Evolutionary conservation across 768 basidiomycete genomes (phyloP).

Genomic region (Tricholoma terreum): DNA sequence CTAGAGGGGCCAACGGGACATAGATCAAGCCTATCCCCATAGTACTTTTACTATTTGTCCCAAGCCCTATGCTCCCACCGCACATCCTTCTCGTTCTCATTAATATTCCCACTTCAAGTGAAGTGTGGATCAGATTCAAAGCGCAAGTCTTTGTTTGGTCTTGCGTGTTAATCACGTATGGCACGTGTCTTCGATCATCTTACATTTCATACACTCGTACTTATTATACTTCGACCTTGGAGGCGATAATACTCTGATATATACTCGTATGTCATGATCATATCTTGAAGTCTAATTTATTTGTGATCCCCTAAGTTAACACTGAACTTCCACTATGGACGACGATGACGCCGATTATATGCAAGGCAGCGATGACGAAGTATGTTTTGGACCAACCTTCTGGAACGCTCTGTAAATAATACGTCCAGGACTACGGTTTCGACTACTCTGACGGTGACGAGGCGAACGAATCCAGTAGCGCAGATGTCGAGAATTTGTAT

Average conservation of each 20-base stretch:
- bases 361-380: constrained; percentile 87
- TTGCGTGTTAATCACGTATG: too few species aligned
- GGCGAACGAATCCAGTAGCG: constrained; percentile 73
- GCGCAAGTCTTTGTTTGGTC: too few species aligned
- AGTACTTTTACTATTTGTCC: too few species aligned
- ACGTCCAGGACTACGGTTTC: constrained; percentile 83
- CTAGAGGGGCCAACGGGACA: too few species aligned
- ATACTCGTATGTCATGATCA: not conserved
- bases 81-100: too few species aligned
- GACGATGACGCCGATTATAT: constrained; percentile 94
- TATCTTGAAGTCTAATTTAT: not conserved
- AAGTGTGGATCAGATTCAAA: too few species aligned
- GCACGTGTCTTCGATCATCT: too few species aligned
- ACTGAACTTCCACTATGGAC: constrained; percentile 54
- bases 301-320: not conserved
- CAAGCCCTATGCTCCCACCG: too few species aligned
- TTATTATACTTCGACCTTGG: not conserved
- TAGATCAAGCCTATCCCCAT: too few species aligned
- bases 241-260: not conserved
- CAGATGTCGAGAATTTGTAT: constrained; percentile 97
- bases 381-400: constrained; percentile 26
- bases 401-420: constrained; percentile 8
- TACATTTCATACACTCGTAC: too few species aligned
- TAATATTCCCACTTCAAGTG: too few species aligned
- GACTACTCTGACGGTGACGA: constrained; percentile 94